phyloP scores from a whole-genome alignment of 768 basidiomycete genomes.

The Pisolithus marmoratus region DNA sequence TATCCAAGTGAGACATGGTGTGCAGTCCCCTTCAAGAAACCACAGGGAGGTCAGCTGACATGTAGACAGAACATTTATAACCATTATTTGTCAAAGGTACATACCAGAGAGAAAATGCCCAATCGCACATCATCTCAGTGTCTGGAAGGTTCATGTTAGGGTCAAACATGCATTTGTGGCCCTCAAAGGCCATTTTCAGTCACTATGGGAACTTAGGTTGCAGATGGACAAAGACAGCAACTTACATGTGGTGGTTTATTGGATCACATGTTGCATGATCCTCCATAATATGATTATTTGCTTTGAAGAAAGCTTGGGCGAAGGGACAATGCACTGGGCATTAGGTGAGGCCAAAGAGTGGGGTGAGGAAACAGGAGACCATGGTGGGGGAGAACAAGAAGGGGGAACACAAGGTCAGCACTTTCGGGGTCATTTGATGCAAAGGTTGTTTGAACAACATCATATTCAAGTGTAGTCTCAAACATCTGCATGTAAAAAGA shows the following conservation, averaged over 20 bases:
- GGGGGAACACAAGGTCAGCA: neutral
- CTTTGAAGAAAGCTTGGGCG: neutral
- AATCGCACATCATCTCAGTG: neutral
- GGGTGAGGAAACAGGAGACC: neutral
- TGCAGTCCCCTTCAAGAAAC: slow-evolving; percentile 9
- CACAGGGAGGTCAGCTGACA: neutral
- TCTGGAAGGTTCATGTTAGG: neutral
- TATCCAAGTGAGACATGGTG: neutral
- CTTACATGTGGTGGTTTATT: neutral
- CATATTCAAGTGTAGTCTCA: no score
- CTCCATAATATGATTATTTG: neutral
- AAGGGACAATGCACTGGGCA: neutral
- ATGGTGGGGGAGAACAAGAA: neutral
- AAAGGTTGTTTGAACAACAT: neutral
- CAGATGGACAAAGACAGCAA: neutral
- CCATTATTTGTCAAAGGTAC: neutral
- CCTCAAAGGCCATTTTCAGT: no score
- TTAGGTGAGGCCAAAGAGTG: neutral
- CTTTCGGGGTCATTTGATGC: neutral
- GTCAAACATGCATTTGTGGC: no score
- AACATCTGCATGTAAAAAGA: no score
- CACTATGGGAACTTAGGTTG: neutral
- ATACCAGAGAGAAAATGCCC: neutral
- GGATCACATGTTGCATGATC: neutral
- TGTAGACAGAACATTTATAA: neutral